Base-by-base conservation (phyloP, 139 green algal genomes). In the Spirogloea muscicola region DNA sequence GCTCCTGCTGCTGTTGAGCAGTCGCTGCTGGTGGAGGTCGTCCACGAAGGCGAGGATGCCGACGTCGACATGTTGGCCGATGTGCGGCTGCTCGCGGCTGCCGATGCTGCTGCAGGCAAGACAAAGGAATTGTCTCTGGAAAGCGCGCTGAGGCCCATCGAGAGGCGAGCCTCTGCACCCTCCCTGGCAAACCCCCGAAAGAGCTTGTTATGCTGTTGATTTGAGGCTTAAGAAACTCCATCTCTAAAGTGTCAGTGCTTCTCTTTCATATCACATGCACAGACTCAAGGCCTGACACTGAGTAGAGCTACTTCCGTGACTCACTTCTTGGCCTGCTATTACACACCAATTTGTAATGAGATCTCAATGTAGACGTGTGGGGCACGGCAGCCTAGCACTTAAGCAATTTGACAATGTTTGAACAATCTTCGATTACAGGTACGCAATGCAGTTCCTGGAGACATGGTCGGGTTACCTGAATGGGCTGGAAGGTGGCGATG, bases 381-480 rank as follows among this genome's bases (percentile, higher is more conserved):
- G 43, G 16, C 13, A 51, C 43, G 16, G 43, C 43, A 25, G 43
- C 43, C 43, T 10, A 25, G 43, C 13, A 25, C 1, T n/a, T 55
- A 1, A n/a, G n/a, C n/a, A n/a, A 55, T 55, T 55, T n/a, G n/a
- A 21, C n/a, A 55, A 55, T 18, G n/a, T 55, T 18, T 4, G n/a
- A 18, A 10, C 16, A n/a, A 3, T 3, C 43, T n/a, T 31, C 7
- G n/a, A n/a, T n/a, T n/a, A 9, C 60, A 79, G 70, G 51, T 82
- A 82, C 48, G 74, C 74, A 3, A 77, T 82, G 74, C 74, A 36
- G 1, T 82, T 70, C 55, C 34, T 80, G 68, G 74, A 82, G 67
- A n/a, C 49, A 27, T 44, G 43, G 43, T n/a, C n/a, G n/a, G n/a
- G n/a, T n/a, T n/a, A n/a, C n/a, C n/a, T n/a, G n/a, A n/a, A n/a